These are phyloP conservation scores for Nicotiana rustica DNA, from an alignment of 305 asterid species.

Conservation along the genomic window DNA sequence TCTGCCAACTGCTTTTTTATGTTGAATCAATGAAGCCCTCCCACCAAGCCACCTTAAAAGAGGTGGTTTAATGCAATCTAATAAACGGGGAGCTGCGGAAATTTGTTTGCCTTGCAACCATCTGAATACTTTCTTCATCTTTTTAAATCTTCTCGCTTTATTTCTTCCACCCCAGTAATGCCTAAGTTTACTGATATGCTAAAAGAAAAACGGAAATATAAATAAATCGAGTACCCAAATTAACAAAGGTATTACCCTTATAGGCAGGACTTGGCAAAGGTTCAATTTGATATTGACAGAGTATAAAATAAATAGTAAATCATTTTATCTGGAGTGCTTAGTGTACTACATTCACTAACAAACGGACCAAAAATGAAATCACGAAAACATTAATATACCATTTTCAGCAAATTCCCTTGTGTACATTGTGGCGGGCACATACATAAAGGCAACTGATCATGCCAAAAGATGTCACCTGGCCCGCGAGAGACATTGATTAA, in stretches of 20 bases:
- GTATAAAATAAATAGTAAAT: neutral
- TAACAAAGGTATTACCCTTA: no score
- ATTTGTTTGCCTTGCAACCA: neutral
- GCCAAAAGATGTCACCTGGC: no score
- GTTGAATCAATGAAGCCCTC: no score
- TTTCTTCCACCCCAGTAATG: neutral
- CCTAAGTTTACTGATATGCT: neutral
- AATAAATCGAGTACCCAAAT: no score
- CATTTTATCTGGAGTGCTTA: neutral
- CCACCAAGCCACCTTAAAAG: no score
- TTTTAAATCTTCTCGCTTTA: neutral
- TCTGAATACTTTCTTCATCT: neutral
- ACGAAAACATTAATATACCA: neutral
- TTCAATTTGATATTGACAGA: neutral
- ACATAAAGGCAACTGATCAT: neutral
- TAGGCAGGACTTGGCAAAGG: neutral
- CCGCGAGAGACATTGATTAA: neutral
- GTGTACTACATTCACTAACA: neutral
- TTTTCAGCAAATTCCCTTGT: constrained; percentile 10
- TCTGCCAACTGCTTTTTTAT: no score
- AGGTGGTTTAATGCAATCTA: no score
- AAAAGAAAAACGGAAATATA: neutral
- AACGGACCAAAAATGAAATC: neutral
- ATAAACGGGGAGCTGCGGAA: neutral
- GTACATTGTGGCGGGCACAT: neutral